Conservation (phyloP, 2,329 filamentous ascomycete genomes). For the Paracorniculantispora psalliotae region DNA sequence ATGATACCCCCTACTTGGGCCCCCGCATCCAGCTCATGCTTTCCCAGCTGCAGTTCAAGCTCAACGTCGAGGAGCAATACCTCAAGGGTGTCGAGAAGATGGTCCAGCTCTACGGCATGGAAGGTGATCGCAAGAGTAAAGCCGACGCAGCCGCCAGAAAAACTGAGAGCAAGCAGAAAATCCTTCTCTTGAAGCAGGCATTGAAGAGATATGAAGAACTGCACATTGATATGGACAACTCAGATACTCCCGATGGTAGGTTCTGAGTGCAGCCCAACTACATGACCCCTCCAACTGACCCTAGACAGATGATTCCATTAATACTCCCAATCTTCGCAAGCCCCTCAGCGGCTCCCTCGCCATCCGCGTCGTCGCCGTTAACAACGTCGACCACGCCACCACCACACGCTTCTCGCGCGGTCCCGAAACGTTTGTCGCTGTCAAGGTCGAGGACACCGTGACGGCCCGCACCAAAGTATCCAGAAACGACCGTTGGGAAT, state of each 20-base stretch:
- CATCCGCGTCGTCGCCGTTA: constrained; percentile 81
- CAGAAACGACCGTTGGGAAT: constrained; percentile 83
- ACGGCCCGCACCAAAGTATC: constrained; percentile 83
- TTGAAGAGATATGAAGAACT: constrained; percentile 96
- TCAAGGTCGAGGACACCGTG: constrained; percentile 94
- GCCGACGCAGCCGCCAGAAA: constrained; percentile 84
- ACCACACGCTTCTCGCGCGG: constrained; percentile 80
- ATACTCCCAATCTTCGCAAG: constrained; percentile 89
- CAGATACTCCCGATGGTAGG: constrained; percentile 76
- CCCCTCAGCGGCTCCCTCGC: constrained; percentile 89
- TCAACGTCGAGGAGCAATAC: constrained; percentile 98
- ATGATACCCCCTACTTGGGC: constrained; percentile 90
- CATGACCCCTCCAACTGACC: constrained; percentile 24
- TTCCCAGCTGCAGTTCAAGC: constrained; percentile 96
- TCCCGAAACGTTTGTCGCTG: constrained; percentile 89
- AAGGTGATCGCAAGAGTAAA: constrained; percentile 93
- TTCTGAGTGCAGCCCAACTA: constrained; percentile 1
- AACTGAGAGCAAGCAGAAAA: constrained; percentile 97
- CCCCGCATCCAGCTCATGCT: constrained; percentile 99
- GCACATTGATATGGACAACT: constrained; percentile 83
- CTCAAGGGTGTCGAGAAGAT: constrained; percentile 99
- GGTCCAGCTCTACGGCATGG: constrained; percentile 95
- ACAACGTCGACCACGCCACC: constrained; percentile 90
- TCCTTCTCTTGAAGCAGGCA: constrained; percentile 89
- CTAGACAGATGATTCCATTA: constrained; percentile 82